Evolutionary conservation across 129 eudicot species (phyloP), one percentile per base, ranked within the genome.

Genomic region (Flaveria linearis): DNA sequence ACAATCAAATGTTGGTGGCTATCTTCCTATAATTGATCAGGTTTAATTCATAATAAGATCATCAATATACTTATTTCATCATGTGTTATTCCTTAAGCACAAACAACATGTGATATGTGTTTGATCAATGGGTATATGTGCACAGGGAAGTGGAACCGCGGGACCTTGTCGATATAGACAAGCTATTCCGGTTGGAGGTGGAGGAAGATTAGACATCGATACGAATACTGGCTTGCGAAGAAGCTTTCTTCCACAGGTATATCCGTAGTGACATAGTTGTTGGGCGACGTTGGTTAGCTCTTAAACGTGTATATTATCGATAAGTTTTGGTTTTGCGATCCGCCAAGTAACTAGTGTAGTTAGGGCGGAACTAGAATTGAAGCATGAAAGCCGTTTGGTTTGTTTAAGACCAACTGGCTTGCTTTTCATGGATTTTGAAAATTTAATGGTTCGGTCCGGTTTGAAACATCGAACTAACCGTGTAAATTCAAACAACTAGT

Each of bases 131-230:
- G 28, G 49, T 16, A 22, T 42, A 33, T 69, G 5, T 46, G 1
- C 1, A 20, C 70, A 93, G 98, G 98, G 92, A 20, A 58, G 49
- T 33, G 78, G 81, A 17, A 93, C 98, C 2, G 74, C 85, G 0
- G 97, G 97, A 78, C 84, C 93, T 80, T 90, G 97, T 75, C 76
- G 98, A 79, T 93, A 93, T 71, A 82, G 98, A 66, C 98, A 93
- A 81, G 89, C 96, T 49, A 84, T 90, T 62, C 98, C 98, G 0
- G 80, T 87, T 0, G 90, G 88, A 25, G 45, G 36, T 28, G 88
- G 91, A 79, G 98, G 96, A 80, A 68, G 82, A 85, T 46, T 93
- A 80, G 97, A 90, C 63, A 82, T 84, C 9, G 96, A 93, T 61
- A 80, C 98, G 69, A 90, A 93, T 69, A 81, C 3, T 43, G 98